Base-by-base conservation (phyloP, 768 basidiomycete genomes). In the Leccinum variicolor region DNA sequence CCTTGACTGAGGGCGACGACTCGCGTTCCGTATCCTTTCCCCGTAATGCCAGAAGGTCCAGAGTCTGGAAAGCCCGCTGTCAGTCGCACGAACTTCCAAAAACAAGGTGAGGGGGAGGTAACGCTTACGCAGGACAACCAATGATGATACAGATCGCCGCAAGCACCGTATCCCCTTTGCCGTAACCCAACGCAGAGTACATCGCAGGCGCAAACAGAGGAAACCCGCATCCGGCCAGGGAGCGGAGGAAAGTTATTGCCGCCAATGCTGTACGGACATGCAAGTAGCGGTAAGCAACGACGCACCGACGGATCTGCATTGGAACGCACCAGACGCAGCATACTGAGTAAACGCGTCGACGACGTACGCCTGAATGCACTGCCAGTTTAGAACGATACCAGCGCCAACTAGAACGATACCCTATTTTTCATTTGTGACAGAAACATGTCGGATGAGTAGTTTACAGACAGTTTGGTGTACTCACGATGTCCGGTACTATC, bases 161-260 rank as follows among this genome's bases (percentile, higher is more conserved):
- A 7, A 92, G 76, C 3, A 91, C 75, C 0, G 87, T 86, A 59
- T 84, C 73, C 7, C 86, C 87, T 58, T 84, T 86, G 0, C 89
- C 90, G 55, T 85, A 87, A 4, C 88, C 90, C 0, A 91, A 74
- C 17, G 74, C 73, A 1, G 74, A 68, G 70, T 81, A 90, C 83
- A 91, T 86, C 39, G 79, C 74, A 21, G 86, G 84, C 3, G 84
- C 87, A 62, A 92, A 92, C 19, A 92, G 73, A 3, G 90, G 90
- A 66, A 92, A 90, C 1, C 79, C 83, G 53, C 89, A 90, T 0
- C 90, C 90, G 2, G 83, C 81, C 0, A 89, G 54, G 0, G 85
- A 83, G 23, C 90, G 83, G 14, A 90, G 67, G 66, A 71, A 86
- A 0, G 84, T 73, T 21, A 83, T 82, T 0, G 87, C 86, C 0